Evolutionary conservation across 352 stramenopile genomes (phyloP).

Genomic region (Phytophthora litchii): DNA sequence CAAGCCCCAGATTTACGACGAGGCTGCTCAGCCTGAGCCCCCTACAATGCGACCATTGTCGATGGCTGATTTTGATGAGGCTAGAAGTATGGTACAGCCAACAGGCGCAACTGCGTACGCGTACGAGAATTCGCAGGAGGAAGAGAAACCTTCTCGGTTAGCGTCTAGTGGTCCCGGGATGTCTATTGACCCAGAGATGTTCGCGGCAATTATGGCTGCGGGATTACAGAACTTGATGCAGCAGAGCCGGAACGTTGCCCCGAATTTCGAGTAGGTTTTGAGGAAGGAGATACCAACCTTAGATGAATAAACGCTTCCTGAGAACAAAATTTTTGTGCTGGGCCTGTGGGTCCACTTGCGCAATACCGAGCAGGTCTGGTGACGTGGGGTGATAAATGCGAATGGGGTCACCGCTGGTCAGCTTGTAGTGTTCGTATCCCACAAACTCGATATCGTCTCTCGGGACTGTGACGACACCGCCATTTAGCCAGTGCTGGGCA

Average conservation of each 20-base stretch:
- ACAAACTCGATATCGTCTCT: constrained; percentile 35
- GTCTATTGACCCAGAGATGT: constrained; percentile 83
- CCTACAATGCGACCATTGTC: constrained; percentile 70
- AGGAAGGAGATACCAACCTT: constrained; percentile 26
- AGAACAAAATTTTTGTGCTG: constrained; percentile 48
- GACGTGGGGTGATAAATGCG: constrained; percentile 56
- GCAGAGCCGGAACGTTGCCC: constrained; percentile 33
- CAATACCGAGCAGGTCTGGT: constrained; percentile 54
- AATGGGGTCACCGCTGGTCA: constrained; percentile 47
- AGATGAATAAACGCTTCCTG: constrained; percentile 72
- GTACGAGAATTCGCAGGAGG: constrained; percentile 70
- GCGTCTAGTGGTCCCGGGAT: constrained; percentile 29
- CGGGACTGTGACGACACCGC: constrained; percentile 45
- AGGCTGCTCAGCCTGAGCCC: constrained; percentile 31
- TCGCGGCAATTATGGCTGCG: constrained; percentile 82
- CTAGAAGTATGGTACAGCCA: constrained; percentile 83
- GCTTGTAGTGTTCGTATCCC: constrained; percentile 15
- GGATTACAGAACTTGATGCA: constrained; percentile 88
- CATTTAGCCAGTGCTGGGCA: constrained; percentile 54
- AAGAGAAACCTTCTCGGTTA: constrained; percentile 26
- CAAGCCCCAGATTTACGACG: constrained; percentile 34
- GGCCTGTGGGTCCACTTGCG: constrained; percentile 49
- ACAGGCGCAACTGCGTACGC: constrained; percentile 82
- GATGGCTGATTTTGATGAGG: constrained; percentile 88
- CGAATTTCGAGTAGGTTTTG: constrained; percentile 39